Evolutionary conservation across 1,284 basidiomycete species (phyloP), one percentile per base, ranked within the genome.

Genomic region (Tremellales sp.): DNA sequence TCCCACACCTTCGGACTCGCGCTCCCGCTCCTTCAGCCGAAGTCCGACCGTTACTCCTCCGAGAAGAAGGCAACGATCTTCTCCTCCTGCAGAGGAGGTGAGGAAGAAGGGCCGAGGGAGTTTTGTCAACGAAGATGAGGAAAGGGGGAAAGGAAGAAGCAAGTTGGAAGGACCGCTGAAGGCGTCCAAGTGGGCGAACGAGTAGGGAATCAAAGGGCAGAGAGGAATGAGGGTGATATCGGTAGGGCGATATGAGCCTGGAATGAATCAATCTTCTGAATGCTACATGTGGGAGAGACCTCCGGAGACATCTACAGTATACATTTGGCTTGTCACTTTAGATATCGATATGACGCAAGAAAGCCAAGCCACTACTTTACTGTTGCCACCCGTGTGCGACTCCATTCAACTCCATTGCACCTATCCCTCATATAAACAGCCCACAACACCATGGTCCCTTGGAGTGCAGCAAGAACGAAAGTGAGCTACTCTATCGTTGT

Each of bases 391-490:
- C n/a, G n/a, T n/a, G n/a, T n/a, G n/a, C n/a, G n/a, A n/a, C n/a
- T n/a, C n/a, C n/a, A n/a, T n/a, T n/a, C n/a, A n/a, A n/a, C n/a
- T n/a, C n/a, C n/a, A n/a, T n/a, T n/a, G n/a, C n/a, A n/a, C n/a
- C n/a, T n/a, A n/a, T n/a, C n/a, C n/a, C n/a, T n/a, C n/a, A n/a
- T n/a, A n/a, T n/a, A n/a, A n/a, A n/a, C n/a, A n/a, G n/a, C n/a
- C 13, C 9, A 13, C 10, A 7, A 28, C 32, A 54, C 8, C 1
- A 68, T 70, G 66, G 54, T 61, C 4, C 64, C 64, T 10, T 70
- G 68, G 68, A 68, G 63, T 47, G 44, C 53, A 13, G 58, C 65
- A 2, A 45, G 68, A 34, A 55, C 59, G 26, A 65, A 65, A 44
- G 62, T 61, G 21, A 38, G 51, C 34, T 18, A 8, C 41, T 13